Evolutionary conservation across 2,329 filamentous ascomycete genomes (phyloP).

Genomic region (Davidsoniella virescens): DNA sequence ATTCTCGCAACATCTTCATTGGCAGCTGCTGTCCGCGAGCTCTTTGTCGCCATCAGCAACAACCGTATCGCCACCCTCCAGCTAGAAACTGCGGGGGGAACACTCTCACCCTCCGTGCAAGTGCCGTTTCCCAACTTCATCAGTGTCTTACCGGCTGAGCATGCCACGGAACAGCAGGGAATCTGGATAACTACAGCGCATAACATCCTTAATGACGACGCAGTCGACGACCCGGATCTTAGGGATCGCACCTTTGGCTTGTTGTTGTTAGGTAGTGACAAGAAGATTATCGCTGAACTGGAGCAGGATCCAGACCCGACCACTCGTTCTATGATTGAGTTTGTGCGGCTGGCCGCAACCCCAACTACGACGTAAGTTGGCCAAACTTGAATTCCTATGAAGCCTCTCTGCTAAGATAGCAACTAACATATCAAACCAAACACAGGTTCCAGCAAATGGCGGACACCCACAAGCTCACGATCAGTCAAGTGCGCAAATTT

Average conservation of each 20-base stretch:
- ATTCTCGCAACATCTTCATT: constrained; percentile 60
- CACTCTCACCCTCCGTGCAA: constrained; percentile 45
- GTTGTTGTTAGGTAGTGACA: constrained; percentile 69
- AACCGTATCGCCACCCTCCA: constrained; percentile 77
- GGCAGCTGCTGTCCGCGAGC: constrained; percentile 64
- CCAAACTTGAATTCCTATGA: background rate
- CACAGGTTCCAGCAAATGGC: constrained; percentile 50
- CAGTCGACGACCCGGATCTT: constrained; percentile 46
- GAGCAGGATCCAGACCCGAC: constrained; percentile 66
- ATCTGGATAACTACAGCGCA: constrained; percentile 82
- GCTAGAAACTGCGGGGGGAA: constrained; percentile 45
- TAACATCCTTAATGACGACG: constrained; percentile 50
- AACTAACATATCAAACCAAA: background rate
- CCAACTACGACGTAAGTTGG: constrained; percentile 43
- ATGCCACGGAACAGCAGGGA: constrained; percentile 53
- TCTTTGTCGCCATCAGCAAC: constrained; percentile 65
- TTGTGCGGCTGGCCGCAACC: constrained; percentile 53
- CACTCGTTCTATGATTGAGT: constrained; percentile 63
- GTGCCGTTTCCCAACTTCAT: constrained; percentile 53
- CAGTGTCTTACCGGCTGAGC: constrained; percentile 52
- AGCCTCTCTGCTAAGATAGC: background rate
- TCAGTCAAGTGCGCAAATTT: constrained; percentile 70
- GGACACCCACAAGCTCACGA: constrained; percentile 53
- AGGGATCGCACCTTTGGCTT: constrained; percentile 78
- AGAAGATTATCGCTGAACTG: constrained; percentile 55